Evolutionary conservation across 106 monocot species (phyloP).

Genomic region (Agapanthus africanus): DNA sequence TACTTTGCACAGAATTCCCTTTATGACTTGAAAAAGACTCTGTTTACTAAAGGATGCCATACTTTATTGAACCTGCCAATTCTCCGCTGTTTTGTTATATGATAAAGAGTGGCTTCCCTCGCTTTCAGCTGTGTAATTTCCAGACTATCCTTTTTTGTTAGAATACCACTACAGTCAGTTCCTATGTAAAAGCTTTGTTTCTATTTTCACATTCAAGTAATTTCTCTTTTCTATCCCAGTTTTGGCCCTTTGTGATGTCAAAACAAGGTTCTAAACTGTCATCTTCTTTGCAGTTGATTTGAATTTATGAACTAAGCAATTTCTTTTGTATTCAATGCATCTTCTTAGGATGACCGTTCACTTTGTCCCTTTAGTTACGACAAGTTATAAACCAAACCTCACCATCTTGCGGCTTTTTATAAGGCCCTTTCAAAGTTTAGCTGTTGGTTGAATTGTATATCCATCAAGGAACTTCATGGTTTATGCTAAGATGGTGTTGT

Average conservation of each 20-base stretch:
- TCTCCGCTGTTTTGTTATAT: background rate
- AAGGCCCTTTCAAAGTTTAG: background rate
- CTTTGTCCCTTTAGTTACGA: background rate
- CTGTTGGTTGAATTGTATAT: background rate
- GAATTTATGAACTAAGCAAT: background rate
- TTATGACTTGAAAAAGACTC: background rate
- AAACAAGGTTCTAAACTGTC: background rate
- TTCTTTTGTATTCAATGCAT: background rate
- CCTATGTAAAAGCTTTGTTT: background rate
- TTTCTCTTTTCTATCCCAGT: background rate
- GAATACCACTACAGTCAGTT: background rate
- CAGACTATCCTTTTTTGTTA: background rate
- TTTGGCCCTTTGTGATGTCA: background rate
- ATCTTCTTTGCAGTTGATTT: background rate
- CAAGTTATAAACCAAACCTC: background rate
- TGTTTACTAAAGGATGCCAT: background rate
- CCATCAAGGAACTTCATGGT: background rate
- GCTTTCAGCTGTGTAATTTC: background rate
- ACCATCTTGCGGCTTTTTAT: background rate
- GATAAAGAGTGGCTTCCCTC: background rate
- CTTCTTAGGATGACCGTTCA: background rate
- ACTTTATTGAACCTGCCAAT: background rate
- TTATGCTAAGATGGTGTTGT: background rate
- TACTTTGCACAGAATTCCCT: background rate
- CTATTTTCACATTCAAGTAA: background rate